A percentile compares a stretch with the other conserved stretches of the same genome.
Evolutionary conservation across 2,329 filamentous ascomycete genomes (phyloP).

Genomic region (Neonectria faginata): DNA sequence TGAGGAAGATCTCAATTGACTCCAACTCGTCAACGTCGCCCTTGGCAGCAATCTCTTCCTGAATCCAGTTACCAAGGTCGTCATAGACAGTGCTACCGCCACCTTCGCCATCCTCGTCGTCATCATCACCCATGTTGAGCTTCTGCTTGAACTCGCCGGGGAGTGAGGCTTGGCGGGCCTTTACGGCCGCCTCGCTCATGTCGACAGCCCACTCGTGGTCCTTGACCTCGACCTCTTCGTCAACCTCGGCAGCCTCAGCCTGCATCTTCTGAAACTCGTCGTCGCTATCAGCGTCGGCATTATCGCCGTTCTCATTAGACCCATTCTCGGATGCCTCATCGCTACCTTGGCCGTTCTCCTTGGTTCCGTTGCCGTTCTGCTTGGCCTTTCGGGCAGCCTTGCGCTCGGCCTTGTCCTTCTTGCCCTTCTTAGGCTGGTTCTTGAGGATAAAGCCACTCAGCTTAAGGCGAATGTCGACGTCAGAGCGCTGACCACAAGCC

Average conservation of each 20-base stretch:
- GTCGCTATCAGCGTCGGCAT: conserved; percentile 81
- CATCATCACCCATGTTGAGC: conserved; percentile 83
- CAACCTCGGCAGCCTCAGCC: conserved; percentile 62
- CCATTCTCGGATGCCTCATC: conserved; percentile 65
- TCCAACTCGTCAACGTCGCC: conserved; percentile 83
- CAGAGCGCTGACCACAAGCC: conserved; percentile 92
- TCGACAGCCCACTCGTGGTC: conserved; percentile 97
- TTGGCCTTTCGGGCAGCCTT: conserved; percentile 94
- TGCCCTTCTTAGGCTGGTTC: conserved; percentile 92
- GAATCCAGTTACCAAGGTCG: conserved; percentile 92
- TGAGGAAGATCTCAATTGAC: conserved; percentile 92
- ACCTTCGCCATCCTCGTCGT: conserved; percentile 84
- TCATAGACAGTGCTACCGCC: conserved; percentile 84
- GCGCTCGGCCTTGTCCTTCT: conserved; percentile 94
- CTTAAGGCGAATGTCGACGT: conserved; percentile 94
- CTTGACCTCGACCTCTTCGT: conserved; percentile 72
- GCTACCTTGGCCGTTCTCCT: conserved; percentile 70
- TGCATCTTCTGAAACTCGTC: conserved; percentile 92
- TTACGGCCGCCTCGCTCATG: conserved; percentile 94
- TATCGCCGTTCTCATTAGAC: conserved; percentile 62
- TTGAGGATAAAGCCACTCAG: conserved; percentile 97
- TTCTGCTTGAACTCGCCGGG: conserved; percentile 95
- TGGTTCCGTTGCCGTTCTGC: conserved; percentile 71
- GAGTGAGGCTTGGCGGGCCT: conserved; percentile 91
- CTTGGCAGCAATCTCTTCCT: conserved; percentile 76